Percentiles rank a stretch among this genome's conserved stretches.
These are phyloP conservation scores for Paecilomyces niveus DNA, from an alignment of 2,329 filamentous ascomycete species.

Conservation along the genomic window DNA sequence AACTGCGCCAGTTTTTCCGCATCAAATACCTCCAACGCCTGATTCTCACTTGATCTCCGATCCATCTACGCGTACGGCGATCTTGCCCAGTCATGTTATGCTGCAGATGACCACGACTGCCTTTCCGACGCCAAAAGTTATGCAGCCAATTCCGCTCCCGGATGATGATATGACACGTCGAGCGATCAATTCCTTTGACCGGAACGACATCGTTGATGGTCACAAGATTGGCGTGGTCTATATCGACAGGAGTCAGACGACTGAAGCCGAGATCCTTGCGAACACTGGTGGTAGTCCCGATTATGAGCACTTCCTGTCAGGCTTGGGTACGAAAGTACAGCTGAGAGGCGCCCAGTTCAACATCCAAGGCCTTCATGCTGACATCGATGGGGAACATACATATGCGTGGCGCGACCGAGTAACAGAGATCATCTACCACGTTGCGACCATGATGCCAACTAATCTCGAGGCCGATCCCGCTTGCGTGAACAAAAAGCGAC, in stretches of 20 bases:
- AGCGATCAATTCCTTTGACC: slow-evolving; percentile 75
- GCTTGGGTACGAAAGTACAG: slow-evolving; percentile 72
- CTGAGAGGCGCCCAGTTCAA: slow-evolving; percentile 83
- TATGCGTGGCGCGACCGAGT: slow-evolving; percentile 94
- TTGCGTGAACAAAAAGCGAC: slow-evolving; percentile 80
- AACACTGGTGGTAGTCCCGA: slow-evolving; percentile 82
- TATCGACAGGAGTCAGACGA: slow-evolving; percentile 76
- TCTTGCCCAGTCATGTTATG: slow-evolving; percentile 41
- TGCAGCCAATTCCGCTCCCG: slow-evolving; percentile 70
- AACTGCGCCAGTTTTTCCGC: slow-evolving; percentile 38
- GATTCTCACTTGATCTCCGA: slow-evolving; percentile 33
- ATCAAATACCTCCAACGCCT: slow-evolving; percentile 36
- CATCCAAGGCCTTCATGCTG: slow-evolving; percentile 80
- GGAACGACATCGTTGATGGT: slow-evolving; percentile 81
- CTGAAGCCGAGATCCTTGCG: slow-evolving; percentile 75
- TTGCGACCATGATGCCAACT: slow-evolving; percentile 96
- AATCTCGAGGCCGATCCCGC: slow-evolving; percentile 67
- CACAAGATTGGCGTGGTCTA: slow-evolving; percentile 96
- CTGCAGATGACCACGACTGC: slow-evolving; percentile 38
- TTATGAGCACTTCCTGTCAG: slow-evolving; percentile 77
- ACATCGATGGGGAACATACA: slow-evolving; percentile 77
- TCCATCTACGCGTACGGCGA: slow-evolving; percentile 29
- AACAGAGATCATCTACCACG: slow-evolving; percentile 91
- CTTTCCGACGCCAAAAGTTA: slow-evolving; percentile 39
- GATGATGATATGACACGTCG: slow-evolving; percentile 63